Base-by-base conservation (phyloP, 2,329 filamentous ascomycete species). In the Colletotrichum salicis region DNA sequence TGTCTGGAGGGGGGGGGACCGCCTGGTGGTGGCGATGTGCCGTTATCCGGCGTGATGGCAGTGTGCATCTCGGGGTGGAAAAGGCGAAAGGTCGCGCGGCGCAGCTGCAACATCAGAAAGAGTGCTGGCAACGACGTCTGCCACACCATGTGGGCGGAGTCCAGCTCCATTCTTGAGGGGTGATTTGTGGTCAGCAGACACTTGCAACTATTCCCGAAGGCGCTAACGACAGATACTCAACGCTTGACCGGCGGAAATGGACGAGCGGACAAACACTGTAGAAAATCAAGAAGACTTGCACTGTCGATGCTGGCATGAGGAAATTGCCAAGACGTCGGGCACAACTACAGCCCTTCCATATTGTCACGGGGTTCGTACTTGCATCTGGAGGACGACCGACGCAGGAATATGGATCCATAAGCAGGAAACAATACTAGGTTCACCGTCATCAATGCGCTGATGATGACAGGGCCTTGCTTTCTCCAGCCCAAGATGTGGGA, bases 181-280 rank as follows among this genome's bases (percentile, higher is more conserved):
- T 33, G 35, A 45, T 29, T 33, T 27, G 37, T 27, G 64, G 68
- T 71, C 64, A 71, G 65, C 69, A 68, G 69, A 69, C 65, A 51
- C 60, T 29, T 48, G 41, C 41, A 48, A 13, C 45, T 64, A 59
- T 48, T 37, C 41, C 64, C 59, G 45, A 48, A n/a, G 45, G 59
- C 33, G 29, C 54, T 54, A 64, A 64, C 41, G 31, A 55, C 11
- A 22, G 29, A 22, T n/a, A 13, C 15, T 10, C 19, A 1, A 37
- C 4, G 22, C 51, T 60, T 24, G 24, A 48, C 22, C 41, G 19
- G 41, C 41, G 41, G 8, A 22, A 48, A 19, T 48, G 41, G 19
- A 48, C 41, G 33, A 52, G n/a, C 37, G 27, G 59, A 22, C 64
- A 71, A 71, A 71, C 69, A 71, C 64, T 68, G 69, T 71, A 45